A percentile compares a stretch with the other conserved stretches of the same genome.
These are phyloP conservation scores for Kwoniella shandongensis DNA, from an alignment of 768 basidiomycete genomes.

Conservation along the genomic window DNA sequence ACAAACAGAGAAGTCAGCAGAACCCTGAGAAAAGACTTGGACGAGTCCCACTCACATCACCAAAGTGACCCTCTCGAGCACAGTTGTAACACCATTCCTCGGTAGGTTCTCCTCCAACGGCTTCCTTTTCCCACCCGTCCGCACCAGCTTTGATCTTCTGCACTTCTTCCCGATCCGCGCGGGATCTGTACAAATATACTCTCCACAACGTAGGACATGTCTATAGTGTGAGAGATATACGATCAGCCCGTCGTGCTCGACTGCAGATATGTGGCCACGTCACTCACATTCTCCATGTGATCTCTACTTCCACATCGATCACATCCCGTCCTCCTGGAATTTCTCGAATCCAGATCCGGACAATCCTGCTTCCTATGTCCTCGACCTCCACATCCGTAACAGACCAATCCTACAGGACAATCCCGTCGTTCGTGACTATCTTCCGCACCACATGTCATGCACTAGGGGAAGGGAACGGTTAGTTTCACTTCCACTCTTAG, in stretches of 20 bases:
- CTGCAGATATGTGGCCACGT: not conserved
- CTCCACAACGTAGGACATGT: conserved; percentile 43
- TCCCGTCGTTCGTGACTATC: conserved; percentile 43
- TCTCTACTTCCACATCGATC: conserved; percentile 40
- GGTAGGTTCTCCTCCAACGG: conserved; percentile 27
- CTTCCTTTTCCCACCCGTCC: conserved; percentile 40
- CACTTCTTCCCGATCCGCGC: conserved; percentile 9
- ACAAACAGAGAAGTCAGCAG: too few species aligned
- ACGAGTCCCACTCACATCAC: conserved; percentile 38
- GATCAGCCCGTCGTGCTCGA: not conserved
- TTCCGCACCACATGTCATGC: conserved; percentile 40
- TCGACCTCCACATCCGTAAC: conserved; percentile 42
- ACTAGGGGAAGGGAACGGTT: conserved; percentile 12
- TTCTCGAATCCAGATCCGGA: conserved; percentile 28
- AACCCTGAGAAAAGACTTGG: not conserved
- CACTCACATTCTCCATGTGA: conserved; percentile 39
- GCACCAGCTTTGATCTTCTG: conserved; percentile 18
- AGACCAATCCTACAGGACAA: conserved; percentile 43
- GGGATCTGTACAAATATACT: conserved; percentile 35
- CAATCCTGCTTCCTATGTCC: conserved; percentile 43
- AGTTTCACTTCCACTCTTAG: not conserved
- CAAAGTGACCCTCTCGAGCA: conserved; percentile 43
- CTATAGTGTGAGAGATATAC: conserved; percentile 11
- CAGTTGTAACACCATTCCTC: conserved; percentile 49
- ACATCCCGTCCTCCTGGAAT: conserved; percentile 32